Evolutionary conservation across 805 yeast species (phyloP), one percentile per base, ranked within the genome.

Genomic region (Ogataea wickerhamii): DNA sequence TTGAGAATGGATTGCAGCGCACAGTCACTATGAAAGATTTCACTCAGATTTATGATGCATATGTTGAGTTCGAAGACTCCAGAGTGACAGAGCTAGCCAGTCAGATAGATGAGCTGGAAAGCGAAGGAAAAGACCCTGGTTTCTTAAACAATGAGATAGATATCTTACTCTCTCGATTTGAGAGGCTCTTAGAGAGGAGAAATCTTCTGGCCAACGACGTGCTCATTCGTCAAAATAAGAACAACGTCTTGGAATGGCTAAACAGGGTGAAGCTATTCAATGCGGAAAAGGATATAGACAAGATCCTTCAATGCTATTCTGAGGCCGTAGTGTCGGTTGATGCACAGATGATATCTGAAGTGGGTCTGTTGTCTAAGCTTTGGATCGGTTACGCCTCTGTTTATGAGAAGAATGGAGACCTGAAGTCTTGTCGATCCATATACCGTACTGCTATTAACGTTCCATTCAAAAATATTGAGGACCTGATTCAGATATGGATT

Each of bases 341-440:
- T 42, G 91, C 95, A 0, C 58, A 71, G 17, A 70, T 68, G 41
- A 70, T 73, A 5, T 34, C 53, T 4, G 65, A 68, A 0, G 60
- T 66, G 2, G 70, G 70, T 4, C 8, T 44, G 8, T 60, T 87
- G 5, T 73, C 80, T 1, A 60, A 71, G 13, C 49, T 89, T 6
- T 89, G 96, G 96, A 63, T 74, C 4, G 60, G 68, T 3, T 88
- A 85, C 56, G 84, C 95, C 0, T 56, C 63, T 21, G 56, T 82
- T 3, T 88, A 86, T 61, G 78, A 79, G 34, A 60, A 65, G 1
- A 64, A 71, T 31, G 65, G 65, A 0, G 87, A 85, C 48, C 45
- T 70, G 8, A 66, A 64, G 13, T 74, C 84, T 0, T 87, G 89
- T 1, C 61, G 83, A 45, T 66, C 73, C 13, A 72, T 88, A 5